A percentile compares a stretch with the other conserved stretches of the same genome.
These are phyloP conservation scores for Elsinoe ampelina DNA, from an alignment of 2,329 filamentous ascomycete species.

Conservation along the genomic window DNA sequence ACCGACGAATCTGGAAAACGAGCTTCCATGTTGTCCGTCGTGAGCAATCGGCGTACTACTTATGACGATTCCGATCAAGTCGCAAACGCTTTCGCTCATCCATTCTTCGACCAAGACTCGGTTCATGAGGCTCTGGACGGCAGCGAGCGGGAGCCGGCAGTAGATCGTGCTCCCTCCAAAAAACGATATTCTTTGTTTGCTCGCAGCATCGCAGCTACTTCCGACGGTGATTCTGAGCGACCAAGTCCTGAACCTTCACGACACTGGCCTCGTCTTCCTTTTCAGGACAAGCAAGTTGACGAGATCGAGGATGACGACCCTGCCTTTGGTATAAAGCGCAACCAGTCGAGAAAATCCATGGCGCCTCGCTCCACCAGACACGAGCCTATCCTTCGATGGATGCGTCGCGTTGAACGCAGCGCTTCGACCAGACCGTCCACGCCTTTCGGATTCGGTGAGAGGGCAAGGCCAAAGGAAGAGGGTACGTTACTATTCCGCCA, in stretches of 20 bases:
- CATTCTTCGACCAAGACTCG: conserved; percentile 7
- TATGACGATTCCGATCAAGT: conserved; percentile 6
- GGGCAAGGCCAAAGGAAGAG: not conserved
- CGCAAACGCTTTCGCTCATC: conserved; percentile 1
- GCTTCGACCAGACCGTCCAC: conserved; percentile 13
- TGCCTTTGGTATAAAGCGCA: conserved; percentile 12
- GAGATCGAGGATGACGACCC: not conserved
- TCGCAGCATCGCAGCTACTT: conserved; percentile 3
- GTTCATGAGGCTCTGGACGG: conserved; percentile 3
- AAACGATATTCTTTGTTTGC: conserved; percentile 13
- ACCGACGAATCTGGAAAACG: conserved; percentile 10
- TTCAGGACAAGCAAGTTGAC: conserved; percentile 10
- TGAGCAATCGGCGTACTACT: conserved; percentile 2
- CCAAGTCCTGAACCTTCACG: not conserved
- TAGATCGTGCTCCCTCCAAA: conserved; percentile 1
- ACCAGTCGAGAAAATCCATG: conserved; percentile 9
- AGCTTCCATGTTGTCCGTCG: conserved; percentile 9
- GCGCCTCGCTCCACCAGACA: conserved; percentile 1
- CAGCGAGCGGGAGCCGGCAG: not conserved
- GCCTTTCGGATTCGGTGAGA: conserved; percentile 2
- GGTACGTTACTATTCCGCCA: not conserved
- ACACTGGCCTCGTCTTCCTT: conserved; percentile 11
- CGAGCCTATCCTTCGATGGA: conserved; percentile 16
- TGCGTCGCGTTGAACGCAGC: conserved; percentile 14
- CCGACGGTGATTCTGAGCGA: conserved; percentile 8